Percentiles rank a stretch among this genome's conserved stretches.
Evolutionary conservation across 192 early-diverging fungal species (phyloP).

Genomic region (Podila epigama): DNA sequence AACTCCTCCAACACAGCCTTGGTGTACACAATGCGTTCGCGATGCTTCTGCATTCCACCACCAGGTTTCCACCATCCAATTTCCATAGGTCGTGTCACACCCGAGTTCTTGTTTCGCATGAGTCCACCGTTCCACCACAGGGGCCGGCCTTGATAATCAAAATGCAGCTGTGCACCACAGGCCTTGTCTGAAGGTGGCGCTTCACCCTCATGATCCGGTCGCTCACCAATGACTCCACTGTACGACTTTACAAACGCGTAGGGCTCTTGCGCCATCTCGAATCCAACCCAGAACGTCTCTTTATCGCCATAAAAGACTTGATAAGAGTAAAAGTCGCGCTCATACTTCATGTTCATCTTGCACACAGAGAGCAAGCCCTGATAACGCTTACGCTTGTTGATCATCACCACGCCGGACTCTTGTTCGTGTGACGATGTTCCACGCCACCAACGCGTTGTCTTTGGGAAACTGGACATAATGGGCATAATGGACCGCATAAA

Average conservation of each 20-base stretch:
- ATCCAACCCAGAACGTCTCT: conserved; percentile 66
- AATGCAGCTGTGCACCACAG: conserved; percentile 46
- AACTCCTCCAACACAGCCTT: background rate
- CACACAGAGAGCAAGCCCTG: conserved; percentile 55
- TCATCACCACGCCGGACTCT: conserved; percentile 60
- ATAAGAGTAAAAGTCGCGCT: conserved; percentile 52
- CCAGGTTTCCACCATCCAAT: conserved; percentile 14
- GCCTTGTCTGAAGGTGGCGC: conserved; percentile 7
- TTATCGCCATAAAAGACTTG: conserved; percentile 62
- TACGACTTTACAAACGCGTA: conserved; percentile 42
- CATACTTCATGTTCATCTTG: conserved; percentile 49
- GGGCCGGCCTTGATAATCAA: conserved; percentile 19
- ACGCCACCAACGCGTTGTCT: conserved; percentile 36
- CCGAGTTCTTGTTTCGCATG: conserved; percentile 37
- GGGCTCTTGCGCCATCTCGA: conserved; percentile 56
- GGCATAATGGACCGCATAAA: conserved; percentile 60
- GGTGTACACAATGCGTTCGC: background rate
- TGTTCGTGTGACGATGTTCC: conserved; percentile 55
- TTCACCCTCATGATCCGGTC: conserved; percentile 25
- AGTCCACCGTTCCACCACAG: conserved; percentile 52
- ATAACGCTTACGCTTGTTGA: conserved; percentile 53
- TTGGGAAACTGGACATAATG: conserved; percentile 28
- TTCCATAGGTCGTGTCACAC: conserved; percentile 8
- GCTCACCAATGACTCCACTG: conserved; percentile 52
- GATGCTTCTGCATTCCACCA: background rate